These are phyloP conservation scores for Septoria linicola DNA, from an alignment of 2,329 filamentous ascomycete genomes.

Conservation along the genomic window DNA sequence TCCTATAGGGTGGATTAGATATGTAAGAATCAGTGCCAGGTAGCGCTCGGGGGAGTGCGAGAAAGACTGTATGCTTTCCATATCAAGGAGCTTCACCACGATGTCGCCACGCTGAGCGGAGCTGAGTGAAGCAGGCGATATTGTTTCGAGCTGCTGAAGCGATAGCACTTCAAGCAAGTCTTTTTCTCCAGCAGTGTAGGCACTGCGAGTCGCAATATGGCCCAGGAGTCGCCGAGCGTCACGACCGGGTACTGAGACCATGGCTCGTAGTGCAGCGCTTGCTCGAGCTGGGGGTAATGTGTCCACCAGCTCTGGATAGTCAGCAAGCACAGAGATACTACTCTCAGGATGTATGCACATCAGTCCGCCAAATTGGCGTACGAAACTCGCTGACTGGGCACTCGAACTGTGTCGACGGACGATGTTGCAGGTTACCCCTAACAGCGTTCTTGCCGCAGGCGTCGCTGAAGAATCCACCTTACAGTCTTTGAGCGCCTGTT, in stretches of 20 bases:
- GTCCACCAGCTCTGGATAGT: not conserved
- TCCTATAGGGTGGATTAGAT: not conserved
- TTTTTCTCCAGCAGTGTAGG: not conserved
- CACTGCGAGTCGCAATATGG: not conserved
- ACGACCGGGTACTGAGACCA: not conserved
- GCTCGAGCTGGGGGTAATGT: not conserved
- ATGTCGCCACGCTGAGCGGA: not conserved
- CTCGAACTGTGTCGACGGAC: conserved; percentile 5
- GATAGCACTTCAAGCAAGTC: not conserved
- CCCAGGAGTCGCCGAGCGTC: not conserved
- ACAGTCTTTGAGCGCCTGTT: conserved; percentile 14
- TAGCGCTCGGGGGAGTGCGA: not conserved
- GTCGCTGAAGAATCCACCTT: not conserved
- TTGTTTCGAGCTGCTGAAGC: not conserved
- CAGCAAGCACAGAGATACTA: not conserved
- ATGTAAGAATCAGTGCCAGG: not conserved
- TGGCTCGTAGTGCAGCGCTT: not conserved
- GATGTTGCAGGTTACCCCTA: conserved; percentile 17
- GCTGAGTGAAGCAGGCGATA: not conserved
- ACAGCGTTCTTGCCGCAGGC: conserved; percentile 17
- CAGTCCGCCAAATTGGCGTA: conserved; percentile 6
- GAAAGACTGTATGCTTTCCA: not conserved
- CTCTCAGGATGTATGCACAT: conserved; percentile 5
- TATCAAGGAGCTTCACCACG: not conserved
- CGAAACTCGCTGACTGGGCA: not conserved